Percentiles rank a stretch among this genome's conserved stretches.
These are phyloP conservation scores for Chalaropsis thielavioides DNA, from an alignment of 2,329 filamentous ascomycete species.

Conservation along the genomic window DNA sequence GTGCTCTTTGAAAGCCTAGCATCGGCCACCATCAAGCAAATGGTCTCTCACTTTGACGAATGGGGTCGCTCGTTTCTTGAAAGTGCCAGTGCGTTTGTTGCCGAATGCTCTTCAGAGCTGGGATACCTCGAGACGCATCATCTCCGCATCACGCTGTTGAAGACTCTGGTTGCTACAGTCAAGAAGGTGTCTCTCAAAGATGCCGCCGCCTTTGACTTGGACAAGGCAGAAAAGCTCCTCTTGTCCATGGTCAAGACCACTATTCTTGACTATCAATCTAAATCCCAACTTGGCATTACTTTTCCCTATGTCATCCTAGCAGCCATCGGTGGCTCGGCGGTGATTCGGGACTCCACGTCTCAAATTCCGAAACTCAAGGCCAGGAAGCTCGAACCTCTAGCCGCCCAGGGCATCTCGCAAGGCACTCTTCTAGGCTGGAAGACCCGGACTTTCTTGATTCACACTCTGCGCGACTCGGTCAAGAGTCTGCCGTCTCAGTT, in stretches of 20 bases:
- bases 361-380: constrained; percentile 19
- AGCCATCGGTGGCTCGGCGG: constrained; percentile 16
- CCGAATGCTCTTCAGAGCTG: constrained; percentile 16
- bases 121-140: constrained; percentile 19
- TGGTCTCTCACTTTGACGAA: constrained; percentile 31
- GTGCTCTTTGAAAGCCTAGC: constrained; percentile 22
- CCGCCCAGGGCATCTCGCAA: constrained; percentile 24
- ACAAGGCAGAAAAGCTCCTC: constrained; percentile 17
- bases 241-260: constrained; percentile 14
- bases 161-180: constrained; percentile 24
- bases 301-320: constrained; percentile 17
- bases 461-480: constrained; percentile 13
- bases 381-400: constrained; percentile 27
- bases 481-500: constrained; percentile 1
- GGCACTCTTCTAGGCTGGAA: constrained; percentile 33
- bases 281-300: not conserved
- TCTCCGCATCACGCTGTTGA: constrained; percentile 27
- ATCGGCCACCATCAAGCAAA: constrained; percentile 28
- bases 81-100: constrained; percentile 21
- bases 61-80: constrained; percentile 30
- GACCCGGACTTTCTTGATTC: constrained; percentile 30
- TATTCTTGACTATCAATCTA: constrained; percentile 15
- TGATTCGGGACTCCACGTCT: constrained; percentile 8
- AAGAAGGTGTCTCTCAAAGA: constrained; percentile 21
- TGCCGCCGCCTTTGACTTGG: constrained; percentile 20